These are phyloP conservation scores for Suillus bovinus DNA, from an alignment of 768 basidiomycete genomes.

Conservation along the genomic window DNA sequence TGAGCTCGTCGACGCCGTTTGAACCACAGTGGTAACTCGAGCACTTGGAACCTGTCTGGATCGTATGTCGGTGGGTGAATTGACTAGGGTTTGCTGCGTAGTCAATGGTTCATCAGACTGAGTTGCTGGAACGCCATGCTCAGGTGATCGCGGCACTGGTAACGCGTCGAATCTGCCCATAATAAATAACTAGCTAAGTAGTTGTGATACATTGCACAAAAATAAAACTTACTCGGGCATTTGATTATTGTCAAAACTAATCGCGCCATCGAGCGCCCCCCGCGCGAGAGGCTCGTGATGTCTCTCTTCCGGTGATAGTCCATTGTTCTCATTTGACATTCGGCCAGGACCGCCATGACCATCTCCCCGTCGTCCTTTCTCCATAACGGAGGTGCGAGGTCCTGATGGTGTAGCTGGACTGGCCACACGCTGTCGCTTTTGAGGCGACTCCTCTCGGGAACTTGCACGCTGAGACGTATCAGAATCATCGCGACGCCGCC, in stretches of 20 bases:
- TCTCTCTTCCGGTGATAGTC: constrained; percentile 12
- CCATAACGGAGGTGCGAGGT: background rate
- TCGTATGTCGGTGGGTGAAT: constrained; percentile 15
- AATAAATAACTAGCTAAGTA: background rate
- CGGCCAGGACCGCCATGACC: background rate
- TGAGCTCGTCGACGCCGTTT: background rate
- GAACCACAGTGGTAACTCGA: constrained; percentile 9
- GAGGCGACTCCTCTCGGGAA: background rate
- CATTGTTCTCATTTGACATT: background rate
- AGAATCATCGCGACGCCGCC: constrained; percentile 18
- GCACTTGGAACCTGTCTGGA: background rate
- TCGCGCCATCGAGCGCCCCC: constrained; percentile 6
- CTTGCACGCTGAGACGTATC: constrained; percentile 10
- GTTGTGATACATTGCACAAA: background rate
- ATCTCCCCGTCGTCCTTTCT: constrained; percentile 1
- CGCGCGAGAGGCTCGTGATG: constrained; percentile 27
- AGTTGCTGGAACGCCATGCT: background rate
- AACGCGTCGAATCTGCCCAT: constrained; percentile 9
- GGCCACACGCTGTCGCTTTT: constrained; percentile 19
- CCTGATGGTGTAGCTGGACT: constrained; percentile 1
- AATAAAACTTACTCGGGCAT: constrained; percentile 17
- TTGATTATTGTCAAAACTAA: background rate
- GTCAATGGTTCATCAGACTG: constrained; percentile 12
- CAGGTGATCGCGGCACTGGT: constrained; percentile 6
- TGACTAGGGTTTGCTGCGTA: constrained; percentile 29